These are phyloP conservation scores for Penicillium psychrofluorescens DNA, from an alignment of 495 filamentous ascomycete species.

Conservation along the genomic window DNA sequence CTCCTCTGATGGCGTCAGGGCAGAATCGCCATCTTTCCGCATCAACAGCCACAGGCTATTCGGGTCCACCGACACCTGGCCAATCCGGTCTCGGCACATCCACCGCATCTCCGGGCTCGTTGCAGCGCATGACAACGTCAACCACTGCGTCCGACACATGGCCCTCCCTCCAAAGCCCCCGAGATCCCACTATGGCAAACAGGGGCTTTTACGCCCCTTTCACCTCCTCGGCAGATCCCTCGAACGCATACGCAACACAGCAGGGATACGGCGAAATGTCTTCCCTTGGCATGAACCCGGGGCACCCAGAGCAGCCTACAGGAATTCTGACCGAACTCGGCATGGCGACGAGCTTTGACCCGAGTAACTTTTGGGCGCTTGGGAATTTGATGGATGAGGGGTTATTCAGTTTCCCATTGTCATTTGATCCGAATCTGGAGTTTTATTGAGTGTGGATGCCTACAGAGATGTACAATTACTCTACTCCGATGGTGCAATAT, in stretches of 20 bases:
- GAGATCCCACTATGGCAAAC: constrained; percentile 4
- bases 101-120: neutral
- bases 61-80: too few species aligned
- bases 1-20: too few species aligned
- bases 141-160: too few species aligned
- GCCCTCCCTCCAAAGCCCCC: neutral
- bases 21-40: too few species aligned
- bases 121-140: too few species aligned
- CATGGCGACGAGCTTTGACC: constrained; percentile 17
- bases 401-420: constrained; percentile 25
- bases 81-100: neutral
- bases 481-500: too few species aligned
- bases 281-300: neutral
- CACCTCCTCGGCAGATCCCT: neutral
- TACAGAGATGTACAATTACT: too few species aligned
- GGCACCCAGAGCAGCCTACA: constrained; percentile 9
- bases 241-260: constrained; percentile 2
- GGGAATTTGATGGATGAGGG: constrained; percentile 32
- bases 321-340: constrained; percentile 23
- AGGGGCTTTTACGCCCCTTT: constrained; percentile 11
- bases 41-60: too few species aligned
- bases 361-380: constrained; percentile 25
- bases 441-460: neutral
- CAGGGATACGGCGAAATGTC: constrained; percentile 11
- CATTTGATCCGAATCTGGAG: constrained; percentile 18